Evolutionary conservation across 78 protist genomes (phyloP).

Genomic region (Monosiga brevicollis): DNA sequence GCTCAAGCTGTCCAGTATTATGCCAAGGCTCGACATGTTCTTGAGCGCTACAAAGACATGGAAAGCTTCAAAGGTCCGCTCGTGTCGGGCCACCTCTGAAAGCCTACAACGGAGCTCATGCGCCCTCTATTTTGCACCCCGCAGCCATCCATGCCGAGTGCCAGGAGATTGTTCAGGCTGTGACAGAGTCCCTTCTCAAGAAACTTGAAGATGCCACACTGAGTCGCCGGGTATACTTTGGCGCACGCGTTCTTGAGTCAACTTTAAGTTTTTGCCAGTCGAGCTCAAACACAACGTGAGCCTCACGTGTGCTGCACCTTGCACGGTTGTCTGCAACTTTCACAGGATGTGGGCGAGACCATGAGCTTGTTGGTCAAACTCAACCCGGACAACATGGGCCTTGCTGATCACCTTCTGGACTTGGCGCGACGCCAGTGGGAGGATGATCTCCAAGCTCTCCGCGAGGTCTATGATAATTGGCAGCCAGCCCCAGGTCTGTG

Average conservation of each 20-base stretch:
- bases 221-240: neutral
- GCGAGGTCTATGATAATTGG: neutral
- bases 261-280: neutral
- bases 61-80: constrained; percentile 80
- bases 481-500: neutral
- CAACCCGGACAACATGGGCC: neutral
- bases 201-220: neutral
- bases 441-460: too few species aligned
- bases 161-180: neutral
- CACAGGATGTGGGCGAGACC: neutral
- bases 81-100: constrained; percentile 25
- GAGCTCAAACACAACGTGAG: neutral
- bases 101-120: too few species aligned
- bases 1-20: constrained; percentile 65
- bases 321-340: neutral
- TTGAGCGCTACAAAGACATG: constrained; percentile 63
- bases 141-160: constrained; percentile 6
- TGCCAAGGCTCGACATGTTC: constrained; percentile 40
- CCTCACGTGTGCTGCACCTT: neutral
- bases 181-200: neutral
- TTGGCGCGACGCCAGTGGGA: too few species aligned
- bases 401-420: too few species aligned
- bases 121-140: too few species aligned
- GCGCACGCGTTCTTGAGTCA: neutral
- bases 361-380: neutral